phyloP scores from a whole-genome alignment of 495 filamentous ascomycete species.

The Aspergillus avenaceus region DNA sequence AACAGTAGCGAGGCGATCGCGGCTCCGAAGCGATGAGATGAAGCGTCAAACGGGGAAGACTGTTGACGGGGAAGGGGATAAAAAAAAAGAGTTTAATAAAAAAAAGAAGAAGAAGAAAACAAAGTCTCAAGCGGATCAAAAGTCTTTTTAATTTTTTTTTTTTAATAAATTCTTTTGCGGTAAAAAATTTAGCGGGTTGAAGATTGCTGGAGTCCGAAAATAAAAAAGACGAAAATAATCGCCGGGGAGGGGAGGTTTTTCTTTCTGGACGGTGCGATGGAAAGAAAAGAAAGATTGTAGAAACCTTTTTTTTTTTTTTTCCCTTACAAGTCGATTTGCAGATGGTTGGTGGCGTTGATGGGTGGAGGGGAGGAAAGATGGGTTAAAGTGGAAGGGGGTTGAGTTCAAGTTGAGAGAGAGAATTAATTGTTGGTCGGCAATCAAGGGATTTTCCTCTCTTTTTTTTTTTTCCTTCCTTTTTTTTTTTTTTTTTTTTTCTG shows the following conservation, averaged over 20 bases:
- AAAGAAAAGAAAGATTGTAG: too few species aligned
- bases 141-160: background rate
- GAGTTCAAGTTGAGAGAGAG: background rate
- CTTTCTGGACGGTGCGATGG: too few species aligned
- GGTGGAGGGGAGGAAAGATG: background rate
- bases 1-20: conserved; percentile 5
- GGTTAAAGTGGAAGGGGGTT: background rate
- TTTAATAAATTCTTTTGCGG: too few species aligned
- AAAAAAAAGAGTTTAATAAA: background rate
- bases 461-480: background rate
- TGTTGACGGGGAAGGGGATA: background rate
- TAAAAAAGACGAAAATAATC: too few species aligned
- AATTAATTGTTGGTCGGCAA: conserved; percentile 8
- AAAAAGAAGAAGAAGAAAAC: background rate
- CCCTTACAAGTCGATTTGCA: too few species aligned
- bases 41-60: conserved; percentile 4
- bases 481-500: conserved; percentile 1
- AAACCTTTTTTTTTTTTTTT: background rate
- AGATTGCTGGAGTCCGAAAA: too few species aligned
- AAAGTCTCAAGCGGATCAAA: background rate
- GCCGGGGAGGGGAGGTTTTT: too few species aligned
- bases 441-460: conserved; percentile 10
- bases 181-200: too few species aligned
- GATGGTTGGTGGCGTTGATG: too few species aligned
- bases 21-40: background rate